Base-by-base conservation (phyloP, 306 rosid species). In the Lathyrus sativus region DNA sequence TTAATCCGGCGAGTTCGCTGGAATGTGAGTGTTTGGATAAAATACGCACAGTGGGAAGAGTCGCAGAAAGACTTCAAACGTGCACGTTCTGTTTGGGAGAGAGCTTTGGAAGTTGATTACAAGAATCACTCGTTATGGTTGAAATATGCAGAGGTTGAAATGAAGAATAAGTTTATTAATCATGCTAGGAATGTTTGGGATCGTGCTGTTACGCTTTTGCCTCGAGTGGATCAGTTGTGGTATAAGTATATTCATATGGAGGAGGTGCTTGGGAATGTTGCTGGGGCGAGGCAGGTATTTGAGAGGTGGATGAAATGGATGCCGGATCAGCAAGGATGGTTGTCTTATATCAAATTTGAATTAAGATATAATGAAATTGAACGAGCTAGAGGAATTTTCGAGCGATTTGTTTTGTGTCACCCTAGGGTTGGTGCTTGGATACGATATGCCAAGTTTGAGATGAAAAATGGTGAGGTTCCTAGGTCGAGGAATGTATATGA, bases 31-130 rank as follows among this genome's bases (percentile, higher is more conserved):
- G 88, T 89, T 0, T 87, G 98, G 98, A 77, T 92, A 67, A 89
- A 89, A 79, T 89, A 92, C 17, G 96, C 98, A 0, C 91, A 87
- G 74, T 90, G 96, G 98, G 96, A 91, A 70, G 98, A 87, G 64
- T 87, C 98, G 0, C 98, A 91, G 76, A 89, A 82, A 72, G 98
- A 89, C 71, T 83, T 92, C 84, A 80, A 78, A 18, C 88, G 98
- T 0, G 96, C 95, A 4, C 92, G 96, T 10, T 92, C 95, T 0
- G 89, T 89, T 56, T 92, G 98, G 98, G 98, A 89, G 70, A 67
- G 95, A 10, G 98, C 98, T 0, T 79, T 92, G 24, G 92, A 86
- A 72, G 95, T 89, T 6, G 98, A 92, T 44, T 85, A 89, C 76
- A 79, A 87, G 80, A 92, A 87, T 68, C 96, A 89, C 71, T 87